Percentiles rank a stretch among this genome's conserved stretches.
Conservation (phyloP, 108 stramenopile species). For the Cylindrotheca fusiformis region DNA sequence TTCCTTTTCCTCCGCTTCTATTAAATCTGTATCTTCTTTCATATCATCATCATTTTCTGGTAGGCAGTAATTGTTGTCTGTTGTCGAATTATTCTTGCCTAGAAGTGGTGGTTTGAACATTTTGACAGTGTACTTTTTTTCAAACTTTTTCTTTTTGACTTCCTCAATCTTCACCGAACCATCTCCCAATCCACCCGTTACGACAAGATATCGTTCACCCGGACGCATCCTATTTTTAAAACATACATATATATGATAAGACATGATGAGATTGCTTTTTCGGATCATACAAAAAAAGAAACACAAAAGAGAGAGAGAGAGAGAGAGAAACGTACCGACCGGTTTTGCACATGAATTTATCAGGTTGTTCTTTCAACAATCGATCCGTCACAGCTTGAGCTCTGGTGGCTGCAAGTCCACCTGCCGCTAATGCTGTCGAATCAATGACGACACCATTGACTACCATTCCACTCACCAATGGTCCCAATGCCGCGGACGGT, state of each 20-base stretch:
- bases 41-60: not conserved
- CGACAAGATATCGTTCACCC: slow-evolving; percentile 26
- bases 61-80: not conserved
- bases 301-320: not conserved
- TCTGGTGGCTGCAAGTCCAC: slow-evolving; percentile 30
- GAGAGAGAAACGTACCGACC: not conserved
- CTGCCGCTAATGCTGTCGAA: slow-evolving; percentile 45
- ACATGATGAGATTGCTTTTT: no score
- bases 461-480: slow-evolving; percentile 42
- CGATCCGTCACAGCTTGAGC: slow-evolving; percentile 31
- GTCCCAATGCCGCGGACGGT: slow-evolving; percentile 44
- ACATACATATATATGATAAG: no score
- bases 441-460: slow-evolving; percentile 49
- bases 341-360: slow-evolving; percentile 37
- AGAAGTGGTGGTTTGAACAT: not conserved
- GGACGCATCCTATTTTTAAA: slow-evolving; percentile 26
- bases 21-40: not conserved
- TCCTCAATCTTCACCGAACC: slow-evolving; percentile 33
- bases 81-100: not conserved
- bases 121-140: not conserved
- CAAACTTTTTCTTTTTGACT: slow-evolving; percentile 9
- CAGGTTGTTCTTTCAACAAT: slow-evolving; percentile 29
- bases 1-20: not conserved
- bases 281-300: no score
- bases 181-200: slow-evolving; percentile 38